Evolutionary conservation across 2,329 filamentous ascomycete genomes (phyloP).

Genomic region (Pseudogymnoascus sp.): DNA sequence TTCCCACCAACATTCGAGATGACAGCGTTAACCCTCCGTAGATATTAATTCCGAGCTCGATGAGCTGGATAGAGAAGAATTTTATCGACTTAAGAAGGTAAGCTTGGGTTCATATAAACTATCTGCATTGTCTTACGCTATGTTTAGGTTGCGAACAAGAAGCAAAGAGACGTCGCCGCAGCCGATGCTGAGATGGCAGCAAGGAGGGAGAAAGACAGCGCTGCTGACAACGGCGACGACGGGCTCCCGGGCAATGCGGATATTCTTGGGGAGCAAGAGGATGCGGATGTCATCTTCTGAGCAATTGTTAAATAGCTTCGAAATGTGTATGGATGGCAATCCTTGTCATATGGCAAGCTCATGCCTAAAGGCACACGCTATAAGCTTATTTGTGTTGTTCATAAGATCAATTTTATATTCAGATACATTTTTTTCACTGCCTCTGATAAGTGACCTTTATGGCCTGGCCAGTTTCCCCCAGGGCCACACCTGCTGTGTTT

Average conservation of each 20-base stretch:
- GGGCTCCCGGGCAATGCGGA: constrained; percentile 45
- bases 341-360: background rate
- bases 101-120: background rate
- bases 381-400: background rate
- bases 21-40: constrained; percentile 26
- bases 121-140: constrained; percentile 3
- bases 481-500: constrained; percentile 73
- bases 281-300: constrained; percentile 81
- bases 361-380: background rate
- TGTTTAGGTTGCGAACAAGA: constrained; percentile 63
- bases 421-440: constrained; percentile 42
- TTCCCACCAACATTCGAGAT: constrained; percentile 7
- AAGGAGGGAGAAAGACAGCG: constrained; percentile 49
- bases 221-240: constrained; percentile 31
- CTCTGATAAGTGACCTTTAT: constrained; percentile 97
- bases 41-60: constrained; percentile 98
- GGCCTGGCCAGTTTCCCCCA: constrained; percentile 64
- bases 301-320: background rate
- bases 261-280: constrained; percentile 65
- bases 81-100: constrained; percentile 90
- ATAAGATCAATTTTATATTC: background rate
- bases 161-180: constrained; percentile 65
- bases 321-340: background rate
- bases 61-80: constrained; percentile 94
- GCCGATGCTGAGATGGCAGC: constrained; percentile 68